Conservation (phyloP, 306 rosid genomes). For the Casuarina cunninghamiana region DNA sequence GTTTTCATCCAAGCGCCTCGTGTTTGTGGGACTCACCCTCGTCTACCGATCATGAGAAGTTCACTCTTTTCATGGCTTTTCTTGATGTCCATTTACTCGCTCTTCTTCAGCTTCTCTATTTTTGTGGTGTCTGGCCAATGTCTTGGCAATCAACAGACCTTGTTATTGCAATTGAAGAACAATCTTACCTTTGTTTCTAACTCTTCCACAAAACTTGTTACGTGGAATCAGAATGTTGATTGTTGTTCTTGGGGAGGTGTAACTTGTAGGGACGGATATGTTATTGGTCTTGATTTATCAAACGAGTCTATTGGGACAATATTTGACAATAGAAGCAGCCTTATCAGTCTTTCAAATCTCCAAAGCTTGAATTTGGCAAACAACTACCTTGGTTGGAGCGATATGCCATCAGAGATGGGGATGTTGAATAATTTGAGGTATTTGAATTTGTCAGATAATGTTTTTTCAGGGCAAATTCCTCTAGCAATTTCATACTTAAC, state of each 20-base stretch:
- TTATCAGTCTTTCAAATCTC: constrained; percentile 7
- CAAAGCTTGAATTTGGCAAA: neutral
- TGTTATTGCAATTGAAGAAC: neutral
- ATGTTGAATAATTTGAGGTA: neutral
- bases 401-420: neutral
- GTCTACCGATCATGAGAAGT: constrained; percentile 5
- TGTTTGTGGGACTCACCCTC: too few relatives aligned
- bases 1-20: too few relatives aligned
- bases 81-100: neutral
- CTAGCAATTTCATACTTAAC: neutral
- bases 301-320: neutral
- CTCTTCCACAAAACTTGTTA: neutral
- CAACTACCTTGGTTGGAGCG: neutral
- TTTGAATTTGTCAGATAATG: neutral
- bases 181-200: neutral
- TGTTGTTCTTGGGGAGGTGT: constrained; percentile 19
- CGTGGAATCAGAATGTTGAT: neutral
- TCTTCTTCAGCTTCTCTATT: neutral
- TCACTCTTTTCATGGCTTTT: constrained; percentile 26
- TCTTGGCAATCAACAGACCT: neutral
- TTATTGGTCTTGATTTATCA: neutral
- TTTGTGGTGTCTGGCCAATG: neutral
- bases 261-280: neutral
- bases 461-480: constrained; percentile 6
- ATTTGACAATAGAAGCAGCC: constrained; percentile 1